Evolutionary conservation across 805 yeast genomes (phyloP), one percentile per base, ranked within the genome.

Genomic region (Hanseniaspora valbyensis): DNA sequence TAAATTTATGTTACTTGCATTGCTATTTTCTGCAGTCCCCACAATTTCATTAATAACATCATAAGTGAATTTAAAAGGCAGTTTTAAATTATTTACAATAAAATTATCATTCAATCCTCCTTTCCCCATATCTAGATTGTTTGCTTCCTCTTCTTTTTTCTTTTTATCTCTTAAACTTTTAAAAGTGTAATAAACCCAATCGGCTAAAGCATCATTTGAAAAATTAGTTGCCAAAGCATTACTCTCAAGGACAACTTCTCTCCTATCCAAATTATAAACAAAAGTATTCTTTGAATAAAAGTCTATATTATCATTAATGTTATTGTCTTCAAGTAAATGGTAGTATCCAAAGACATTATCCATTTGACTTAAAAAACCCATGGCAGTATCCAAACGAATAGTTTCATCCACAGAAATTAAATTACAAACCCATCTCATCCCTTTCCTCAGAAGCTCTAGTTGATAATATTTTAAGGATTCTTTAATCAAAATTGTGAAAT

Each of bases 11-110:
- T 12, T 28, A 28, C 12, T 28, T 8, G 10, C 30, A 10, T 9
- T n/a, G 13, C 13, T 8, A 26, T 29, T 8, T 26, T 34, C 28
- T 25, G 24, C 14, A 37, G 18, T 32, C 10, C 50, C 50, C 5
- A 46, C 32, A 9, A 46, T 19, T 26, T 46, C 50, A 25, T 38
- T 39, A 6, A 46, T 3, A 4, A 46, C 42, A n/a, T 46, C 50
- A 24, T 46, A 46, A 2, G 50, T 46, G 39, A 42, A 42, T 30
- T 29, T 42, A 29, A 42, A 42, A 13, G 44, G 44, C 4, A 42
- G 36, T 19, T 25, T 21, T 3, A 42, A 5, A 21, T 42, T 45
- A 29, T 21, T 22, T 24, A 38, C 18, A 5, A 38, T 13, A 21
- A 24, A 22, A n/a, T 38, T 38, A 14, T 24, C 42, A 4, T 24